Evolutionary conservation across 1,139 yeast species (phyloP).

Genomic region (Pichia sp.): DNA sequence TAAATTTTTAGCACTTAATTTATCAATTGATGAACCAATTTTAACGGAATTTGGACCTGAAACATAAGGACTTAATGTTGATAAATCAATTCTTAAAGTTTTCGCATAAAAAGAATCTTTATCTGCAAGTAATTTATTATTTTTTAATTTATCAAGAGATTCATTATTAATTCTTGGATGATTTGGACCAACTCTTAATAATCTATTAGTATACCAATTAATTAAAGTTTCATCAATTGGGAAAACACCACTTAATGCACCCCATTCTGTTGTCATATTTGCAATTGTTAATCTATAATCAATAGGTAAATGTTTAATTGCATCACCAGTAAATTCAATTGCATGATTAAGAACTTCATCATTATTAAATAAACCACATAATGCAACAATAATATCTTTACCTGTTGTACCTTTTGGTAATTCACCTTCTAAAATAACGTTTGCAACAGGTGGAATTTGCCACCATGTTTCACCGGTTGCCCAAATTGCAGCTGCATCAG

Average conservation of each 20-base stretch:
- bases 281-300: slow-evolving; percentile 96
- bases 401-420: slow-evolving; percentile 89
- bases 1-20: slow-evolving; percentile 65
- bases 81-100: slow-evolving; percentile 71
- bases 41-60: slow-evolving; percentile 98
- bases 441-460: slow-evolving; percentile 99
- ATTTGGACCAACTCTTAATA: slow-evolving; percentile 55
- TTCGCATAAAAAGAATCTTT: slow-evolving; percentile 80
- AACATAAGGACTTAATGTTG: slow-evolving; percentile 82
- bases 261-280: slow-evolving; percentile 99
- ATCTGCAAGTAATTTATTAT: slow-evolving; percentile 50
- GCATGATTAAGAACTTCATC: slow-evolving; percentile 98
- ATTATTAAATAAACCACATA: slow-evolving; percentile 90
- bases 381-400: slow-evolving; percentile 91
- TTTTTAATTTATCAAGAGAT: slow-evolving; percentile 45
- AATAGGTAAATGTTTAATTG: slow-evolving; percentile 63
- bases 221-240: slow-evolving; percentile 80
- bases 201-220: slow-evolving; percentile 68
- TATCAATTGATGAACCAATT: slow-evolving; percentile 71
- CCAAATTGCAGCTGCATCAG: slow-evolving; percentile 99
- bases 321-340: slow-evolving; percentile 90
- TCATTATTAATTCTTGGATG: slow-evolving; percentile 77
- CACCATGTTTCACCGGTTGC: slow-evolving; percentile 99
- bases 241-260: slow-evolving; percentile 93
- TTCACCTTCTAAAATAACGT: slow-evolving; percentile 76